Evolutionary conservation across 305 asterid species (phyloP).

Genomic region (Andrographis paniculata): DNA sequence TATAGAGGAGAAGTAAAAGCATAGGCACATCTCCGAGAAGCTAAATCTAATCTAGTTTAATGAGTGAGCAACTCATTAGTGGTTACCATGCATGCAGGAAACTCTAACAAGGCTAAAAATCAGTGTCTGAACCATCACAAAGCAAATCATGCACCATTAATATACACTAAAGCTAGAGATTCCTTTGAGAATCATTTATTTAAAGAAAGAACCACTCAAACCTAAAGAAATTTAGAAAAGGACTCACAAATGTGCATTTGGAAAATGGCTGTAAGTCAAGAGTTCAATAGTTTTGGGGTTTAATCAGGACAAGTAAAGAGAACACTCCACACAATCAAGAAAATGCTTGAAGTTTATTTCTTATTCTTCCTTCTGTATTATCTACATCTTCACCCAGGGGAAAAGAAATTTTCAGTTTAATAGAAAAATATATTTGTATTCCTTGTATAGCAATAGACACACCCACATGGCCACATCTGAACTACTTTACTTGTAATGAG

Average conservation of each 20-base stretch:
- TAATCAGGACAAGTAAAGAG: no score
- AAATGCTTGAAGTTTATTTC: not conserved
- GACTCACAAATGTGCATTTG: no score
- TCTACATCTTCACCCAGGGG: not conserved
- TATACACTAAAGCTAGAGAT: not conserved
- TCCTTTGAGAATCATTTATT: no score
- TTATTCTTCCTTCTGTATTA: not conserved
- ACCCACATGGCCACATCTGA: slow-evolving; percentile 1
- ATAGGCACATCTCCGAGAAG: slow-evolving; percentile 8
- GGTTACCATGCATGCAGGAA: not conserved
- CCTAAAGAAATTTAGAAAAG: no score
- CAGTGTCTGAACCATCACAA: not conserved
- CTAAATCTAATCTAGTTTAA: not conserved
- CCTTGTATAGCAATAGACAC: not conserved
- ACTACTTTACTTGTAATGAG: not conserved
- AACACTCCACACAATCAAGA: no score
- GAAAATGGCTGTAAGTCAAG: no score
- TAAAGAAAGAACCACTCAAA: no score
- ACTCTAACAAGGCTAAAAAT: not conserved
- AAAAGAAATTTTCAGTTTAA: not conserved
- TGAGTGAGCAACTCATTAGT: slow-evolving; percentile 2
- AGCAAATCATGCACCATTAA: not conserved
- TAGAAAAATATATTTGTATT: not conserved
- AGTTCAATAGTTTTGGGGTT: no score
- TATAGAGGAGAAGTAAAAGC: slow-evolving; percentile 1